Base-by-base conservation (phyloP, 768 basidiomycete species). In the Lepiota venenata region DNA sequence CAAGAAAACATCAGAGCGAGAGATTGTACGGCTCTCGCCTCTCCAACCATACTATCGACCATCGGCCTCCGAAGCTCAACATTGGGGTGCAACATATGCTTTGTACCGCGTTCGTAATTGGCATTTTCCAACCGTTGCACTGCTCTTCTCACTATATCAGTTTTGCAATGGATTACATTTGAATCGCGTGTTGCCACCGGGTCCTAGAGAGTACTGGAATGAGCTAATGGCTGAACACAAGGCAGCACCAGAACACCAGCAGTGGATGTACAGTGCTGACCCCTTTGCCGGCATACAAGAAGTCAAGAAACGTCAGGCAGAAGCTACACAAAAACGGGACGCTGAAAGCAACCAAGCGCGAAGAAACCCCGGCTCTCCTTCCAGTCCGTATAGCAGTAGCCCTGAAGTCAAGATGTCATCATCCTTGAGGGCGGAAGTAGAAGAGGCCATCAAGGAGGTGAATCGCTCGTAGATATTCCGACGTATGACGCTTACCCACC, bases 11-110 rank as follows among this genome's bases (percentile, higher is more conserved):
- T 82, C 82, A 3, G 78, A 86, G 58, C 76, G 69, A 50, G 90
- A 93, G 63, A 78, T 72, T 4, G 85, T 93, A 14, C 76, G 82
- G 43, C 69, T 97, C 58, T 83, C 84, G 56, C 87, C 93, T 4
- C 81, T 87, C 63, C 88, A 90, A 1, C 79, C 85, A 5, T 81
- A 89, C 59, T 70, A 79, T 42, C 75, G 82, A 57, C 75, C 81
- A 2, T 84, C 85, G n/a, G 78, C 84, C 6, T 64, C 86, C 20
- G 91, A 96, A 69, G 93, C 93, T 25, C 88, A 86, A 51, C 94
- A 97, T 64, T 94, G 90, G 86, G 93, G 87, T 37, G 93, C 93
- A 14, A 88, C 87, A 2, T 93, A 90, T 61, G 89, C 90, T 38
- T 70, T 96, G 50, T 90, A 93, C 68, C 84, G 93, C 61, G 92